Base-by-base conservation (phyloP, 1,284 basidiomycete genomes). In the Neonothopanus nambi region DNA sequence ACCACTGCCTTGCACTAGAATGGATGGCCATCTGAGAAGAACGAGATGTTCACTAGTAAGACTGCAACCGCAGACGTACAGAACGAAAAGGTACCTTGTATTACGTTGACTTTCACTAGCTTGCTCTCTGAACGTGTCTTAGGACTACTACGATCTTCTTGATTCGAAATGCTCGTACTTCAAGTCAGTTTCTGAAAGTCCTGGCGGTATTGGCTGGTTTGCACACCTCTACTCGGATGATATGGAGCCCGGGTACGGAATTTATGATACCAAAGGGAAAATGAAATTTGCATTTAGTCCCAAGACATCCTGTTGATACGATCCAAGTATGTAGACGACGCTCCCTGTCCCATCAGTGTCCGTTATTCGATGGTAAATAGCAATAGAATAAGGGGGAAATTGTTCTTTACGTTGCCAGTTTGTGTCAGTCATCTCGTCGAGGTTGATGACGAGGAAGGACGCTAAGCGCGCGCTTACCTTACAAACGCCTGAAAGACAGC, bases 191-290 rank as follows among this genome's bases (percentile, higher is more conserved):
- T n/a, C n/a, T n/a, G n/a, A n/a, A n/a, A n/a, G n/a, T n/a, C n/a
- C n/a, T n/a, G n/a, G n/a, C 15, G 84, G 85, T 24, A 70, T 90
- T 21, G 89, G 88, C 12, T 91, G 89, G 89, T 91, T 91, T 63
- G 84, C 83, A 42, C 88, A 90, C 63, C 84, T 89, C 45, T 90
- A 87, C 62, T 81, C 81, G 3, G 86, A 89, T 61, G 57, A 67
- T 54, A 76, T 81, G 65, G 84, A 86, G 60, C 80, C 81, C 23
- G 85, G 86, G n/a, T 88, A 87, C 60, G 86, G 84, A 3, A 79
- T 87, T 48, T 84, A 85, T 62, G 69, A 76, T 37, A 78, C 80
- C 18, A 60, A 64, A n/a, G 59, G 73, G 58, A 87, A 87, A 67
- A 84, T 87, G 68, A 54, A 80, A 66, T 84, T 87, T 61, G 65